A percentile compares a stretch with the other conserved stretches of the same genome.
These are phyloP conservation scores for Dryas alaskensis DNA, from an alignment of 306 rosid species.

Conservation along the genomic window DNA sequence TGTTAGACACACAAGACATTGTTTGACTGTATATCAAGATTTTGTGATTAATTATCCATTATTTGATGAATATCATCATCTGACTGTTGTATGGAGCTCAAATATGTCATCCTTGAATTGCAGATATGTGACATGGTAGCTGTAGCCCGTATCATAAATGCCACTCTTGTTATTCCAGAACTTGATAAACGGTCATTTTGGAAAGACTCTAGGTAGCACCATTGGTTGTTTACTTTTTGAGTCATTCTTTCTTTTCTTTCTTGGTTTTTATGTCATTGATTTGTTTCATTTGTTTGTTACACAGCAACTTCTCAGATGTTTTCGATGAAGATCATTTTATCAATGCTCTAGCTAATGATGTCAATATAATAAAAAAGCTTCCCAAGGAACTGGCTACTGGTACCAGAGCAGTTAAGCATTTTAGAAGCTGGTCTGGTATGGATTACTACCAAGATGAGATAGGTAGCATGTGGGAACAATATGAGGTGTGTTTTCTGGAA, in stretches of 20 bases:
- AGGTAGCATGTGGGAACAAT: slow-evolving; percentile 65
- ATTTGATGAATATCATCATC: slow-evolving; percentile 10
- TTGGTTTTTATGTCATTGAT: slow-evolving; percentile 6
- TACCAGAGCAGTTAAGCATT: slow-evolving; percentile 56
- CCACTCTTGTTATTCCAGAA: slow-evolving; percentile 91
- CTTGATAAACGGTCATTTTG: slow-evolving; percentile 91
- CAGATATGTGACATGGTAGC: slow-evolving; percentile 99
- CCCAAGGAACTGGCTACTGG: slow-evolving; percentile 51
- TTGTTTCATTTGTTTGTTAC: slow-evolving; percentile 23
- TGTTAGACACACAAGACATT: not conserved
- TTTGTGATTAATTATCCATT: not conserved
- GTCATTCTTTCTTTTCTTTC: not conserved
- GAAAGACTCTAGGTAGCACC: slow-evolving; percentile 73
- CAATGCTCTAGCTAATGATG: slow-evolving; percentile 68
- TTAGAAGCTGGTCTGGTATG: slow-evolving; percentile 92
- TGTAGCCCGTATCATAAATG: slow-evolving; percentile 83
- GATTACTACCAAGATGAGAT: slow-evolving; percentile 81
- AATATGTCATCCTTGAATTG: slow-evolving; percentile 26
- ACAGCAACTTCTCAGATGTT: slow-evolving; percentile 85
- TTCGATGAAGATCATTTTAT: slow-evolving; percentile 83
- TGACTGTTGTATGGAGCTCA: slow-evolving; percentile 21
- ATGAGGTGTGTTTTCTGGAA: slow-evolving; percentile 46
- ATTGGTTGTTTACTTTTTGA: slow-evolving; percentile 8
- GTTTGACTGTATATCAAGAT: not conserved
- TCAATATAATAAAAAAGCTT: slow-evolving; percentile 66